Evolutionary conservation across 805 yeast species (phyloP), one percentile per base, ranked within the genome.

Genomic region (Torulaspora delbrueckii): DNA sequence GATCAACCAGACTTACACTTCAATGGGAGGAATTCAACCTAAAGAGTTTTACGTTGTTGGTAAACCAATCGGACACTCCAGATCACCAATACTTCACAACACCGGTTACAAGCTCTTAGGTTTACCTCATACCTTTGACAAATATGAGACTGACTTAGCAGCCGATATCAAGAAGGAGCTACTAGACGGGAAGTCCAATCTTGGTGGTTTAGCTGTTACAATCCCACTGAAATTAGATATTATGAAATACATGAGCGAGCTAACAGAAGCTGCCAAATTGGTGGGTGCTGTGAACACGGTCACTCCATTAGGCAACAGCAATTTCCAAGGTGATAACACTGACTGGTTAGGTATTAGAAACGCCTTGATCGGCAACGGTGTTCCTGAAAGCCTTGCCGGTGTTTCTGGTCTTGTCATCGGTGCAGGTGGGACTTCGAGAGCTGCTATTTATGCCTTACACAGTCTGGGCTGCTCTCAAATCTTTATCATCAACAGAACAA

Each of bases 351-450:
- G 99, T 8, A 86, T 93, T 54, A 72, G 71, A 37, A 77, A 82
- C 50, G 78, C 96, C 2, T 79, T 89, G 55, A 61, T 69, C 14
- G 67, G 75, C 49, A 73, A 74, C 47, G 95, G 95, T 32, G 81
- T 80, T 34, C 78, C 82, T 33, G 66, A 67, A 33, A 58, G 61
- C 46, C 63, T 61, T 18, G 59, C 56, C 12, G 55, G 51, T 3
- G 70, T 74, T 9, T 69, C 75, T 46, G 97, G 96, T 26, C 69
- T 90, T 48, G 84, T 93, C 37, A 73, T 93, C 53, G 99, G 99
- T 42, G 96, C 96, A 16, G 99, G 99, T 34, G 99, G 99, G 36
- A 90, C 99, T 22, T 82, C 96, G 1, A 77, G 96, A 59, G 96
- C 99, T 34, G 98, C 97, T 0, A 79, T 86, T 12, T 89, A 78